These are phyloP conservation scores for Candida nitratophila DNA, from an alignment of 805 yeast genomes.

Conservation along the genomic window DNA sequence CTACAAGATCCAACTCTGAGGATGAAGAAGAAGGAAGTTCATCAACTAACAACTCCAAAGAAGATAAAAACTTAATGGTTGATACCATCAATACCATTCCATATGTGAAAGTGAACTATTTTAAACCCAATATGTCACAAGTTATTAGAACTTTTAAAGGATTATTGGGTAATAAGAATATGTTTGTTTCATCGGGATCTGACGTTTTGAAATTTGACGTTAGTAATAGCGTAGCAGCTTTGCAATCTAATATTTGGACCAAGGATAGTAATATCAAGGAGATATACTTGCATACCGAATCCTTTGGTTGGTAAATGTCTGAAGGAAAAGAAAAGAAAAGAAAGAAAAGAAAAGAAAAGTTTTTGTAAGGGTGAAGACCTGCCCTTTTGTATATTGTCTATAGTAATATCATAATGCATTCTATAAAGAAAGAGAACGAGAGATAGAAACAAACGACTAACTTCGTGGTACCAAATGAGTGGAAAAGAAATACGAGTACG, in stretches of 20 bases:
- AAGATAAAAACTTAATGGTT: neutral
- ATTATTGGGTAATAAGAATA: constrained; percentile 23
- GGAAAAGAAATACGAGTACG: too few species aligned
- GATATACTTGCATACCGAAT: constrained; percentile 43
- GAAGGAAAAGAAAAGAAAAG: too few species aligned
- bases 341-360: too few species aligned
- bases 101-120: constrained; percentile 12
- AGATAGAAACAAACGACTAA: too few species aligned
- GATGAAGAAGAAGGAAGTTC: neutral
- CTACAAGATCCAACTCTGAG: too few species aligned
- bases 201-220: constrained; percentile 30
- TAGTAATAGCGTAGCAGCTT: constrained; percentile 31
- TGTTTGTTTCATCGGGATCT: constrained; percentile 41
- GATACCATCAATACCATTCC: neutral
- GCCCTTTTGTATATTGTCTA: too few species aligned
- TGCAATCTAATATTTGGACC: constrained; percentile 29
- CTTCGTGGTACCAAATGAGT: too few species aligned
- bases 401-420: too few species aligned
- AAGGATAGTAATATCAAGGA: constrained; percentile 28
- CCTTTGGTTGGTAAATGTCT: constrained; percentile 35
- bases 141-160: constrained; percentile 9
- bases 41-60: neutral
- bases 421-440: too few species aligned
- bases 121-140: constrained; percentile 17
- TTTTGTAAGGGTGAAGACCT: too few species aligned